Evolutionary conservation across 1,284 basidiomycete species (phyloP).

Genomic region (Cutaneotrichosporon cutaneum): DNA sequence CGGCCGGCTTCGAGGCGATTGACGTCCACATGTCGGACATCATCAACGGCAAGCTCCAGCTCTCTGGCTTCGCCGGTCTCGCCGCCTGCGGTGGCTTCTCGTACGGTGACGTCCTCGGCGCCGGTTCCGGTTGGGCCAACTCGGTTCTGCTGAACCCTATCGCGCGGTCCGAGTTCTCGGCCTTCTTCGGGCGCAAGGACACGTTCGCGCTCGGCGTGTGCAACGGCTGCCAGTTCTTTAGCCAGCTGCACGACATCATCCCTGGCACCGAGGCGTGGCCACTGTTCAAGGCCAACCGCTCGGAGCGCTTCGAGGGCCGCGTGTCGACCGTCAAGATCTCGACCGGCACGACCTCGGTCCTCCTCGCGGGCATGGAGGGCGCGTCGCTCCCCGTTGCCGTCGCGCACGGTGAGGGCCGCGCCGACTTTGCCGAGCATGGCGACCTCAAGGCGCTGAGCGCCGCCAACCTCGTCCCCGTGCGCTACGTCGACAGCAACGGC

Average conservation of each 20-base stretch:
- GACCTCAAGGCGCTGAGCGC: constrained; percentile 55
- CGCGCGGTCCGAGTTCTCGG: constrained; percentile 71
- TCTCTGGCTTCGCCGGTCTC: constrained; percentile 76
- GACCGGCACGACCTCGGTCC: constrained; percentile 63
- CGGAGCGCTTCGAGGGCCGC: constrained; percentile 88
- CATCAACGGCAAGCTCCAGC: constrained; percentile 66
- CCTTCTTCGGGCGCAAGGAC: constrained; percentile 75
- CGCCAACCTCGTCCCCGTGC: constrained; percentile 64
- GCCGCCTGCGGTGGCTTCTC: constrained; percentile 98
- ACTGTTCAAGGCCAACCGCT: constrained; percentile 82
- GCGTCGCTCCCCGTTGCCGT: constrained; percentile 87
- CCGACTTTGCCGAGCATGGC: constrained; percentile 62
- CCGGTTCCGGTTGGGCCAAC: constrained; percentile 96
- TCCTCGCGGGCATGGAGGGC: constrained; percentile 83
- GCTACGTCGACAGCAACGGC: constrained; percentile 72
- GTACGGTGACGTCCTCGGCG: constrained; percentile 96
- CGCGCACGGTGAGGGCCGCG: constrained; percentile 94
- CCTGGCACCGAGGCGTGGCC: constrained; percentile 87
- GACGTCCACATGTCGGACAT: constrained; percentile 99
- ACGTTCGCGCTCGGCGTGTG: constrained; percentile 94
- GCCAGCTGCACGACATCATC: constrained; percentile 79
- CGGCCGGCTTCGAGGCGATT: constrained; percentile 87
- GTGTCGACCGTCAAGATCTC: constrained; percentile 78
- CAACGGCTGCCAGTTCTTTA: constrained; percentile 97
- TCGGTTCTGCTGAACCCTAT: constrained; percentile 78